Percentiles rank a stretch among this genome's conserved stretches.
phyloP scores from a whole-genome alignment of 1,284 basidiomycete genomes.

The Cutaneotrichosporon arboriforme region DNA sequence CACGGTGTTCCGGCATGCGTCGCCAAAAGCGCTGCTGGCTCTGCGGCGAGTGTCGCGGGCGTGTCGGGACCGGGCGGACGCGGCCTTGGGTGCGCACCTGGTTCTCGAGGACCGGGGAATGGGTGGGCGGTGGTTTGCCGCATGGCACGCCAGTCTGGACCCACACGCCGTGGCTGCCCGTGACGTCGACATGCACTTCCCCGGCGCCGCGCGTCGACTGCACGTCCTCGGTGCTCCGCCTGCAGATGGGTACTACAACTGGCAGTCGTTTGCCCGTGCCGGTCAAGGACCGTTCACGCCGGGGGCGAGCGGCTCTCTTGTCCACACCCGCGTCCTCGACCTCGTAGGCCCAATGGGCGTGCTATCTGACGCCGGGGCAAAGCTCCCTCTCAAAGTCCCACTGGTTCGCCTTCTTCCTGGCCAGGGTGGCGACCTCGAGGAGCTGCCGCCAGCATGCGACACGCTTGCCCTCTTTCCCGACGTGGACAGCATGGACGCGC shows the following conservation, averaged over 20 bases:
- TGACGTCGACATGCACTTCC: not conserved
- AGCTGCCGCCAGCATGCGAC: not conserved
- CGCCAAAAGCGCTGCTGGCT: not conserved
- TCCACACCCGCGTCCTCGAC: not conserved
- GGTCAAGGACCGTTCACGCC: not conserved
- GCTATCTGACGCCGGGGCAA: not conserved
- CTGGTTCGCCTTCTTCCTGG: not conserved
- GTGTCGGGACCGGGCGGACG: not conserved
- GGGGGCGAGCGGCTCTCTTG: not conserved
- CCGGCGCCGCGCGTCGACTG: not conserved
- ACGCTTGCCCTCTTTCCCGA: not conserved
- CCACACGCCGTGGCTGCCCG: not conserved
- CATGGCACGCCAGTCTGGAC: not conserved
- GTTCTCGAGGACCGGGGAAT: not conserved
- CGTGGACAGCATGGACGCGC: not conserved
- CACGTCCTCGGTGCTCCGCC: not conserved
- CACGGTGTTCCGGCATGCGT: not conserved
- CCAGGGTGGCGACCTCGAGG: not conserved
- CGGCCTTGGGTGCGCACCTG: not conserved
- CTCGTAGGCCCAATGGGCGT: not conserved
- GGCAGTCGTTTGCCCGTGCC: not conserved
- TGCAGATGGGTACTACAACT: not conserved
- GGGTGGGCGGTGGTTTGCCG: not conserved
- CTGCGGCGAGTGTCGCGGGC: not conserved
- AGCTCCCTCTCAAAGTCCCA: not conserved